Base-by-base conservation (phyloP, 2,329 filamentous ascomycete species). In the Trichoderma sp. region DNA sequence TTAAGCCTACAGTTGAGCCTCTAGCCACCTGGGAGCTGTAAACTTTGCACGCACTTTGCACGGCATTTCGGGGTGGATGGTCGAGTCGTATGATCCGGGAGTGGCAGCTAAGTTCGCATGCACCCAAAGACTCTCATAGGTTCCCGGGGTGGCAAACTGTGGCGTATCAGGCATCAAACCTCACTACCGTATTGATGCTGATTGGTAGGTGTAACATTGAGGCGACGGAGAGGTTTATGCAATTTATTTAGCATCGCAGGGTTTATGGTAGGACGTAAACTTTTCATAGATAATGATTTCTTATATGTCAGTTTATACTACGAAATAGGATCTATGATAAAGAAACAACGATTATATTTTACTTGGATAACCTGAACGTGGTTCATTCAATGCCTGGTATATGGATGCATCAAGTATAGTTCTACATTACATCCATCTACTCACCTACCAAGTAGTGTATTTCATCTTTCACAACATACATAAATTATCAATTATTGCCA, bases 91-190 rank as follows among this genome's bases (percentile, higher is more conserved):
- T 67, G 64, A 67, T 39, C 26, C 64, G 64, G 47, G 47, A 39
- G 64, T 67, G 64, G 47, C 32, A 67, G 47, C 21, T 28, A 43
- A 24, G 39, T 62, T 43, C 39, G 39, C 39, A 43, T n/a, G 39
- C 15, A 43, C 39, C 39, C 39, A 8, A 43, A 24, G n/a, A 34
- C 14, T 15, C 39, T 24, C 47, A 53, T 32, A 24, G 65, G 66
- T 39, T 61, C 28, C 18, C n/a, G 34, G 9, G 28, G 66, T 69
- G 66, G 66, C 66, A 69, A 69, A 69, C 66, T 61, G 66, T 61
- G 66, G 66, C 66, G 30, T 26, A 24, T 56, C 66, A 21, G 36
- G 34, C 56, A 47, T 61, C 53, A 26, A 69, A 24, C 3, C 26
- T 53, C 30, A 34, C 12, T 18, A 21, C 47, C 47, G 47, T 24